A percentile compares a stretch with the other conserved stretches of the same genome.
Evolutionary conservation across 345 rosid species (phyloP).

Genomic region (Camelina sativa): DNA sequence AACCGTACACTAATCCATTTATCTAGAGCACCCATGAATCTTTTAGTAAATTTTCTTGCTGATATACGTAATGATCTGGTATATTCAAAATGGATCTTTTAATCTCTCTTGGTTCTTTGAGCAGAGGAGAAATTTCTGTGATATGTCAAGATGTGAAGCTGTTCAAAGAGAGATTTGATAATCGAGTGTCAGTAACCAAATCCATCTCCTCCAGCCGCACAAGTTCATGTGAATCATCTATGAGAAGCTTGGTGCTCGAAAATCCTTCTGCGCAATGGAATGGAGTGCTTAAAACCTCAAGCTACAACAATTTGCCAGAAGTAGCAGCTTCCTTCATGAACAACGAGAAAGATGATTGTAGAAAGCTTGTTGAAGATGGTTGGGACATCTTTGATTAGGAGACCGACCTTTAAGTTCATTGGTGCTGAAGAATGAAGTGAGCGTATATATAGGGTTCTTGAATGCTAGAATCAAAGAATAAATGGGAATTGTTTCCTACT

Average conservation of each 20-base stretch:
- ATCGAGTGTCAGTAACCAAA: conserved; percentile 58
- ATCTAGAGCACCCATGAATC: not conserved
- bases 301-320: conserved; percentile 33
- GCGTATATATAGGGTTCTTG: conserved; percentile 20
- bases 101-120: conserved; percentile 27
- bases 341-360: conserved; percentile 25
- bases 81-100: conserved; percentile 3
- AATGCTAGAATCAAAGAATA: conserved; percentile 25
- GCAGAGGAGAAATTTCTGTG: conserved; percentile 89
- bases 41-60: not conserved
- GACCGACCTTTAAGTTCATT: conserved; percentile 14
- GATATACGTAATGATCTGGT: not conserved
- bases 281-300: conserved; percentile 33
- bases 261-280: conserved; percentile 2
- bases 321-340: conserved; percentile 32
- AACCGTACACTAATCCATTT: not conserved
- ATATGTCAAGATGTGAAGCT: conserved; percentile 83
- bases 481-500: conserved; percentile 7
- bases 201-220: conserved; percentile 68
- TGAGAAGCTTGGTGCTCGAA: conserved; percentile 42
- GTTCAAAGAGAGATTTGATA: conserved; percentile 74
- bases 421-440: conserved; percentile 28
- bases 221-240: conserved; percentile 64
- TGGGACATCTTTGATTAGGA: conserved; percentile 65
- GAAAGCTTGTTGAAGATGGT: conserved; percentile 58